phyloP scores from a whole-genome alignment of 257 asterid species.

The Rubia yunnanensis region DNA sequence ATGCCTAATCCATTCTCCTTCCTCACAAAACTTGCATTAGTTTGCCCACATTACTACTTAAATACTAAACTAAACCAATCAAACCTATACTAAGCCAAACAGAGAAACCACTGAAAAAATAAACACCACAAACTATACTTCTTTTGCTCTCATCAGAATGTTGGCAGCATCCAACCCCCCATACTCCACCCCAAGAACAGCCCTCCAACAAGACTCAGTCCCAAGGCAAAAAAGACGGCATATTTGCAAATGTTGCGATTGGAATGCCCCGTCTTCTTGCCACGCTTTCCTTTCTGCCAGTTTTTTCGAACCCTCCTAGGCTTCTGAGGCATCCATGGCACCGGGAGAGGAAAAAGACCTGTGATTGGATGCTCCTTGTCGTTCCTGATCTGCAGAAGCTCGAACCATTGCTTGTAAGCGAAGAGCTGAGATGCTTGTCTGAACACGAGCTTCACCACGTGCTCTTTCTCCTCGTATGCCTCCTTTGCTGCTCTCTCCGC shows the following conservation, averaged over 20 bases:
- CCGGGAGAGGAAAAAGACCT: constrained; percentile 22
- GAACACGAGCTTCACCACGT: constrained; percentile 53
- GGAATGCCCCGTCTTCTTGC: constrained; percentile 18
- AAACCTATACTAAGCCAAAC: constrained; percentile 17
- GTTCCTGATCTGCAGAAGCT: constrained; percentile 53
- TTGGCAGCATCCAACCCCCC: constrained; percentile 64
- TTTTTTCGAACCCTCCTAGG: constrained; percentile 25
- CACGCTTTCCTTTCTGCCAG: constrained; percentile 34
- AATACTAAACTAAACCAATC: neutral
- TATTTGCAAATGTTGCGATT: constrained; percentile 33
- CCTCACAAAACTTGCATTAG: constrained; percentile 4
- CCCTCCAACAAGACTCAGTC: constrained; percentile 79
- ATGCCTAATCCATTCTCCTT: neutral
- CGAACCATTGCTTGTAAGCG: constrained; percentile 87
- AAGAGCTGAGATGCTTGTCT: constrained; percentile 83
- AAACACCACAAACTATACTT: neutral
- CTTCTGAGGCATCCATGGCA: constrained; percentile 38
- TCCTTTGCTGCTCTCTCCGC: constrained; percentile 70
- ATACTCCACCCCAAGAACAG: constrained; percentile 74
- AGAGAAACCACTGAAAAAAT: constrained; percentile 15
- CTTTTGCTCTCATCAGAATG: constrained; percentile 30
- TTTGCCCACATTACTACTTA: neutral
- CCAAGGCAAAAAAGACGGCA: constrained; percentile 57
- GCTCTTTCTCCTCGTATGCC: constrained; percentile 69
- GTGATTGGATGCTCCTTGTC: constrained; percentile 34